Evolutionary conservation across 2,329 filamentous ascomycete species (phyloP).

Genomic region (Cryphonectria naterciae): DNA sequence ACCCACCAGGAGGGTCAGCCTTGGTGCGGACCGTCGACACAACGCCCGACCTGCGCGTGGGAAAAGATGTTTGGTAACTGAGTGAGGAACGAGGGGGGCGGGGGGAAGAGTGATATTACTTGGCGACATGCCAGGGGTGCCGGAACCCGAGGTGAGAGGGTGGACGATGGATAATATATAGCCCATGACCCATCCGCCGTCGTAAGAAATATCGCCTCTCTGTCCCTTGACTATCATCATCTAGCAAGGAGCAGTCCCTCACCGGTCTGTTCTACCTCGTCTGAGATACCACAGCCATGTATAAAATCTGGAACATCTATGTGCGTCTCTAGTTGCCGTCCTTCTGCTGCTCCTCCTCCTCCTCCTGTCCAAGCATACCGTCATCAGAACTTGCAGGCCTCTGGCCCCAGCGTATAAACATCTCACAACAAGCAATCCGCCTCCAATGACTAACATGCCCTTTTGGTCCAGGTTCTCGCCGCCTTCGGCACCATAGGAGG

Average conservation of each 20-base stretch:
- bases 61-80: background rate
- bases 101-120: background rate
- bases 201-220: background rate
- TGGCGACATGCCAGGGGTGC: background rate
- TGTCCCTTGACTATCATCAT: background rate
- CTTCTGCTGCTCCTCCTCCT: background rate
- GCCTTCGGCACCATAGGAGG: constrained; percentile 53
- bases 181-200: background rate
- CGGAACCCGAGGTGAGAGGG: background rate
- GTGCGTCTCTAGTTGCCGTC: constrained; percentile 10
- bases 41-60: background rate
- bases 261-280: background rate
- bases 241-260: background rate
- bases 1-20: constrained; percentile 1
- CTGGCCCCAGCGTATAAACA: background rate
- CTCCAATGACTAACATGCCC: background rate
- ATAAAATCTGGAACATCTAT: constrained; percentile 30
- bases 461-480: constrained; percentile 6
- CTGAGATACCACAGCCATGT: constrained; percentile 14
- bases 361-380: background rate
- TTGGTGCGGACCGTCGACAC: background rate
- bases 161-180: background rate
- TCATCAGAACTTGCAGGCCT: background rate
- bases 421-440: background rate
- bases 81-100: background rate